A percentile compares a stretch with the other conserved stretches of the same genome.
These are phyloP conservation scores for Dothideomycetes sp. DNA, from an alignment of 2,329 filamentous ascomycete species.

Conservation along the genomic window DNA sequence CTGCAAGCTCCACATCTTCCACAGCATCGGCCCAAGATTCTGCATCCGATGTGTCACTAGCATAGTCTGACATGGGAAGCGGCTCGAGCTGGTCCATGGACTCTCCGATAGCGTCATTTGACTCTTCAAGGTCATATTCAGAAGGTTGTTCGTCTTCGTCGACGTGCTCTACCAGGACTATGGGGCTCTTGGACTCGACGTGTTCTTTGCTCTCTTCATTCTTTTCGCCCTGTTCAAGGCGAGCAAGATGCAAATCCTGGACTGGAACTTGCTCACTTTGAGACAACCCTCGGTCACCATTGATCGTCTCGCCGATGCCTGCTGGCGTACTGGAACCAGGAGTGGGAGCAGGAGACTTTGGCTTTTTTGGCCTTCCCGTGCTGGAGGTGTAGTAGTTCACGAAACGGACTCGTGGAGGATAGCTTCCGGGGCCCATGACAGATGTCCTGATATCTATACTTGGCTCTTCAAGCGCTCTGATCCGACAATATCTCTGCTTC, in stretches of 20 bases:
- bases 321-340: no score
- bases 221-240: no score
- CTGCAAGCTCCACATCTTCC: slow-evolving; percentile 12
- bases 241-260: no score
- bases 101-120: slow-evolving; percentile 5
- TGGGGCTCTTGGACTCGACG: no score
- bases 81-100: slow-evolving; percentile 28
- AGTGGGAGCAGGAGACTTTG: slow-evolving; percentile 31
- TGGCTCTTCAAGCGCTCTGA: slow-evolving; percentile 62
- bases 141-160: slow-evolving; percentile 8
- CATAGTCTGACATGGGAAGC: slow-evolving; percentile 4
- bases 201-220: no score
- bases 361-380: slow-evolving; percentile 53
- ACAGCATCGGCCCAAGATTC: slow-evolving; percentile 13
- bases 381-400: slow-evolving; percentile 88
- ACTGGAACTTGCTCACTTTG: no score
- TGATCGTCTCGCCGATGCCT: no score
- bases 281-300: no score
- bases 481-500: slow-evolving; percentile 54
- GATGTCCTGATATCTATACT: slow-evolving; percentile 38
- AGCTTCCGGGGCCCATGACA: slow-evolving; percentile 13
- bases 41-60: slow-evolving; percentile 3
- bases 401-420: slow-evolving; percentile 55
- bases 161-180: neutral
- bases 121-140: slow-evolving; percentile 1